Evolutionary conservation across 192 early-diverging fungal species (phyloP), one percentile per base, ranked within the genome.

Genomic region (Coemansia sp.): DNA sequence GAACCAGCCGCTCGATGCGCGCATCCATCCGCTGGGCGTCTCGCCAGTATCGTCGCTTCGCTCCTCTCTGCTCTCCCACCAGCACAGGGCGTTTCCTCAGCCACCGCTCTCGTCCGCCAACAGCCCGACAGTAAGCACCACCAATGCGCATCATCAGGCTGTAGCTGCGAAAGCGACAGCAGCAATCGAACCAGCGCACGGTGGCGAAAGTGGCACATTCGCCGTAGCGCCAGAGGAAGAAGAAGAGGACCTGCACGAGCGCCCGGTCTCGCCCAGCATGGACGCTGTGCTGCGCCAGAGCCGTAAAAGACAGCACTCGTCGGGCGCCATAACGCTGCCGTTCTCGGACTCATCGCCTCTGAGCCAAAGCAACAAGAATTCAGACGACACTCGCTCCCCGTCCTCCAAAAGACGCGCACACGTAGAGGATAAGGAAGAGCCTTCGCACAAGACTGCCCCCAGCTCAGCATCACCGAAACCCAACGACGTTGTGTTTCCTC

Each of bases 41-140:
- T 81, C 79, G 58, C 79, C 79, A 3, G 70, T 81, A 28, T 81
- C 79, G 18, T 81, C 79, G 30, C 67, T 81, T 40, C 79, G 79
- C 42, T 81, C 79, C 8, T 81, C 79, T 25, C 67, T 81, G 35
- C 57, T 66, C 40, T 66, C 52, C n/a, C 73, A 64, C 40, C 46
- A 49, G 28, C 9, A 30, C 58, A 13, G n/a, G 39, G 35, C 7
- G 25, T 12, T 26, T 25, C 7, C 58, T 20, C 18, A 30, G 4
- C 25, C 48, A 26, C 37, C 63, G 1, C 67, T 28, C 0, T 23
- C 63, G 45, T 49, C 53, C 16, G 45, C 49, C 42, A 68, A 31
- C 53, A 43, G 37, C 39, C 12, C 58, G 0, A 51, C 48, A 9
- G 7, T 23, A 23, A 51, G 48, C 23, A 12, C 48, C 48, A 26